Evolutionary conservation across 176 grass and related monocot genomes (phyloP).

Genomic region (Rhynchospora pubera): DNA sequence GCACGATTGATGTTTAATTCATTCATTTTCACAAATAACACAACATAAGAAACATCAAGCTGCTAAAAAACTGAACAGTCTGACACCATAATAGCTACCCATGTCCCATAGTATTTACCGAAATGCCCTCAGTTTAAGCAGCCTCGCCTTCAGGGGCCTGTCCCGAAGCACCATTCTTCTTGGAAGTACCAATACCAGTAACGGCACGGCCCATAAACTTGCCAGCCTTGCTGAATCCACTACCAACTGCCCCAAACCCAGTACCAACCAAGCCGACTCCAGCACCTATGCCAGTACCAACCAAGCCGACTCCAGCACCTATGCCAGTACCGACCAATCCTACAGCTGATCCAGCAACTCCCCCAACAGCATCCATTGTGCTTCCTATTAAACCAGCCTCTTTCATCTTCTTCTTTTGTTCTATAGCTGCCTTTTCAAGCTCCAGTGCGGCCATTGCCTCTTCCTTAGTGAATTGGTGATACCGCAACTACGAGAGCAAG

Average conservation of each 20-base stretch:
- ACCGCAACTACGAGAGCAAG: conserved; percentile 39
- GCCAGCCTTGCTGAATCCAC: conserved; percentile 72
- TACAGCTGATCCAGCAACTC: conserved; percentile 72
- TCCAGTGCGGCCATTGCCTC: conserved; percentile 55
- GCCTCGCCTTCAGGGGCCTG: neutral
- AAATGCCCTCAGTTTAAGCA: neutral
- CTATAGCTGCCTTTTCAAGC: conserved; percentile 57
- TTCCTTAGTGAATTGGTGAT: conserved; percentile 80
- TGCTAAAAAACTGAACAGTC: no score
- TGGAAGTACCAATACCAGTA: conserved; percentile 58
- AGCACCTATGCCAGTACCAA: conserved; percentile 55
- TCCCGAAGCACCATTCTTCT: conserved; percentile 49
- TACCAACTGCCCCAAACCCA: conserved; percentile 64
- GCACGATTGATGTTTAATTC: neutral
- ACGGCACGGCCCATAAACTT: conserved; percentile 80
- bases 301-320: conserved; percentile 58
- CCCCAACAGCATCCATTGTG: conserved; percentile 91
- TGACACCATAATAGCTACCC: neutral
- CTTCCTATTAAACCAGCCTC: conserved; percentile 79
- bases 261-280: conserved; percentile 50
- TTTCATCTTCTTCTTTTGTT: conserved; percentile 81
- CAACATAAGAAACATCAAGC: neutral
- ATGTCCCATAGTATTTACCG: neutral
- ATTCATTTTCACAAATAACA: neutral
- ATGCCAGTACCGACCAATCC: conserved; percentile 72